phyloP scores from a whole-genome alignment of 2,329 filamentous ascomycete species.

The Alternaria sp. region DNA sequence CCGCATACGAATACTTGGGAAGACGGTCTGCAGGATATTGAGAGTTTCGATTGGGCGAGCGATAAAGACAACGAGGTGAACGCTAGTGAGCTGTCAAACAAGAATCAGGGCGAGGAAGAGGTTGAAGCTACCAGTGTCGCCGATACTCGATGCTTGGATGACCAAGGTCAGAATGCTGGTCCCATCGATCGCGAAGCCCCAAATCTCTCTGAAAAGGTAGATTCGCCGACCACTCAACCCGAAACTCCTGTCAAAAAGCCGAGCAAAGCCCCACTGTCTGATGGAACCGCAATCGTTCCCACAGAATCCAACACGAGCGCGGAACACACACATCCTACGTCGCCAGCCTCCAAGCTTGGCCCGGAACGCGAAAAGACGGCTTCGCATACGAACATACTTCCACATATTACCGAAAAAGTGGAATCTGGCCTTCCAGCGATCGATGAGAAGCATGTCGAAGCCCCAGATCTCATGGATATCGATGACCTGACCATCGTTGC shows the following conservation, averaged over 20 bases:
- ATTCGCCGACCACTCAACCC: not conserved
- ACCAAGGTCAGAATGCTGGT: not conserved
- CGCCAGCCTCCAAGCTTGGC: not conserved
- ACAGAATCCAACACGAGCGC: not conserved
- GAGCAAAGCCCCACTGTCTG: not conserved
- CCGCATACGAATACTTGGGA: constrained; percentile 18
- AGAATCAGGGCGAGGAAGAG: not conserved
- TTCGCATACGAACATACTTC: not conserved
- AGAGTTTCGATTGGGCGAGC: constrained; percentile 31
- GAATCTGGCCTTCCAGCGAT: not conserved
- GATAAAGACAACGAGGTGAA: not conserved
- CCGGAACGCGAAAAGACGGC: not conserved
- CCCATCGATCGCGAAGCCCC: no score
- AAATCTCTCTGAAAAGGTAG: not conserved
- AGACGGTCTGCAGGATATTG: constrained; percentile 30
- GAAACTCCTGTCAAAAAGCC: not conserved
- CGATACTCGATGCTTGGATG: not conserved
- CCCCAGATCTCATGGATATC: not conserved
- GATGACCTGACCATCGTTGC: not conserved
- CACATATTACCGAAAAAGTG: not conserved
- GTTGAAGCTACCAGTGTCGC: not conserved
- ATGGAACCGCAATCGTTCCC: not conserved
- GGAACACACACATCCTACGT: not conserved
- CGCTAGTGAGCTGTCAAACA: not conserved
- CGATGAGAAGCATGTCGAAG: not conserved